These are phyloP conservation scores for Fusarium nygamai DNA, from an alignment of 2,329 filamentous ascomycete species.

Conservation along the genomic window DNA sequence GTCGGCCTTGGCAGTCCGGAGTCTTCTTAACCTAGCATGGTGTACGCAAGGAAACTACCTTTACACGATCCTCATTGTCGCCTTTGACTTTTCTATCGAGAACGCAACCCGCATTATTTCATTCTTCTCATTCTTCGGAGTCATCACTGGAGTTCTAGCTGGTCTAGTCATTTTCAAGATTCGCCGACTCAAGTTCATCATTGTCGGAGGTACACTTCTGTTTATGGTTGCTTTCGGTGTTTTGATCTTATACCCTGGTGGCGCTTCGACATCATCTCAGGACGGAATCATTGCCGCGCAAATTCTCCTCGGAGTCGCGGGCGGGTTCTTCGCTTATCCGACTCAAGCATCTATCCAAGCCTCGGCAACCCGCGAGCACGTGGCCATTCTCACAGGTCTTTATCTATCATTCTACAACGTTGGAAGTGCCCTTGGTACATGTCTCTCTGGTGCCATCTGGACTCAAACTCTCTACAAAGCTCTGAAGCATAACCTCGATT, in stretches of 20 bases:
- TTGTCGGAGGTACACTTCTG: conserved; percentile 64
- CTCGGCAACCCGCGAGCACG: conserved; percentile 49
- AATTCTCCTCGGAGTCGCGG: conserved; percentile 66
- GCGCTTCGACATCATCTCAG: conserved; percentile 51
- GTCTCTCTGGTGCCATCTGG: conserved; percentile 54
- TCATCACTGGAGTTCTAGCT: conserved; percentile 62
- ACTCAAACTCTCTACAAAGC: conserved; percentile 51
- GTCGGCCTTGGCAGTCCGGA: conserved; percentile 66
- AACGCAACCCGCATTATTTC: conserved; percentile 66
- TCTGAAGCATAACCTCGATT: conserved; percentile 47
- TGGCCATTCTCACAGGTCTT: conserved; percentile 52
- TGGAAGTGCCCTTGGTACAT: conserved; percentile 54
- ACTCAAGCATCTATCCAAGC: conserved; percentile 54
- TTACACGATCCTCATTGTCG: conserved; percentile 67
- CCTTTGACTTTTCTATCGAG: conserved; percentile 64
- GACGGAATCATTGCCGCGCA: conserved; percentile 66
- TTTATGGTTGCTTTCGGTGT: conserved; percentile 67
- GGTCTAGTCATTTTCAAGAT: conserved; percentile 63
- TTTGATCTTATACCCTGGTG: conserved; percentile 65
- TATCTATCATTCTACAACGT: conserved; percentile 56
- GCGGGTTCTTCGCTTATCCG: conserved; percentile 63
- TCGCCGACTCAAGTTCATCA: conserved; percentile 66
- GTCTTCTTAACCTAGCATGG: conserved; percentile 63
- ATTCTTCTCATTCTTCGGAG: conserved; percentile 64
- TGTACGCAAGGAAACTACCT: conserved; percentile 68